Evolutionary conservation across 2,329 filamentous ascomycete species (phyloP), one percentile per base, ranked within the genome.

Genomic region (Colletotrichum paranaense): DNA sequence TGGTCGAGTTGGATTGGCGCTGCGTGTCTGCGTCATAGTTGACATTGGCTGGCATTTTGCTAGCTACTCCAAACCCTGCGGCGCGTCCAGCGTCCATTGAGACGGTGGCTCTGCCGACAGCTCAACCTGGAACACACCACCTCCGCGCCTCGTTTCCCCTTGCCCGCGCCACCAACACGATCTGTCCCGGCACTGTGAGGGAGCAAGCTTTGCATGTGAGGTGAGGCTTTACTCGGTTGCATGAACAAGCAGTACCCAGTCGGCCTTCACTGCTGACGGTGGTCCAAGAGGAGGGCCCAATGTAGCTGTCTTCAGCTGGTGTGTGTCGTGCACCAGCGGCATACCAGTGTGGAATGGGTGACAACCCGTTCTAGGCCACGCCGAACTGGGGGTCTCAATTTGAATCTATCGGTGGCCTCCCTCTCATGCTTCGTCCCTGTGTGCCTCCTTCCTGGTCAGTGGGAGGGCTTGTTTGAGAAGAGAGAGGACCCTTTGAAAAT

Each of bases 21-120:
- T 73, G 67, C 46, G 58, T 42, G 52, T 22, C 35, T 70, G 71
- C 71, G 71, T 73, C 71, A 73, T 71, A 62, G 58, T 24, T 42
- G 14, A 8, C 38, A 26, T 38, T 38, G 56, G 22, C n/a, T 22
- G 53, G 59, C 26, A 30, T 12, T 60, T 32, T 57, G 24, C 35
- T 22, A 19, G 11, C 28, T 24, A 28, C 22, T 14, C n/a, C 7
- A 42, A 38, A 38, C 35, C 30, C 49, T 19, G 55, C 55, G 24
- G 1, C 30, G 24, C 49, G 26, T 49, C 16, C 26, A 56, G 22
- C 24, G 11, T 26, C n/a, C 22, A 56, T 28, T 26, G 53, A 5
- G 24, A 56, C 12, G 22, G 22, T 56, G 53, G 26, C n/a, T 26
- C 58, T 46, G 26, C 58, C 58, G 35, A 46, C 16, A 26, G 12